Evolutionary conservation across 1,284 basidiomycete genomes (phyloP).

Genomic region (Trichosporon sp.): DNA sequence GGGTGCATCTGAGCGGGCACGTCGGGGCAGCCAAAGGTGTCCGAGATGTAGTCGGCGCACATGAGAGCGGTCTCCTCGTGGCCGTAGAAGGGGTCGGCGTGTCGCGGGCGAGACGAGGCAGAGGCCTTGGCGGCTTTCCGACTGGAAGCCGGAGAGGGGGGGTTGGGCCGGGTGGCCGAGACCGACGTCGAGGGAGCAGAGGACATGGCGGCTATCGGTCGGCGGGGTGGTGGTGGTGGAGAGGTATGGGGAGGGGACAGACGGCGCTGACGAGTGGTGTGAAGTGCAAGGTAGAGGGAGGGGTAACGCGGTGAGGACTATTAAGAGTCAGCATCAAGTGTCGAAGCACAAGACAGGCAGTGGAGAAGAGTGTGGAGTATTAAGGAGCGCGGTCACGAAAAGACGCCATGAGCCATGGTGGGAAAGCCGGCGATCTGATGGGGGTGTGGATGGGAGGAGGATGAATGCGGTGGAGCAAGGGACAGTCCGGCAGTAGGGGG

Average conservation of each 20-base stretch:
- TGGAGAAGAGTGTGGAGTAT: background rate
- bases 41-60: conserved; percentile 64
- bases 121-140: conserved; percentile 44
- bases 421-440: conserved; percentile 1
- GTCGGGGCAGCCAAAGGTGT: conserved; percentile 50
- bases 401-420: background rate
- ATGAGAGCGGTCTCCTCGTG: conserved; percentile 64
- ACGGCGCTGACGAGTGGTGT: background rate
- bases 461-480: background rate
- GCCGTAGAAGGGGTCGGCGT: conserved; percentile 68
- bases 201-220: conserved; percentile 22
- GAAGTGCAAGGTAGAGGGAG: background rate
- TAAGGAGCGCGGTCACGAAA: background rate
- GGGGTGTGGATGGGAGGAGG: background rate
- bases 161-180: conserved; percentile 35
- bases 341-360: background rate
- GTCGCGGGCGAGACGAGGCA: conserved; percentile 35
- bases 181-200: conserved; percentile 22
- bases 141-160: conserved; percentile 41
- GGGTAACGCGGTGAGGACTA: conserved; percentile 3
- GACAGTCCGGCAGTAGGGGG: background rate
- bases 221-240: background rate
- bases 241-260: background rate
- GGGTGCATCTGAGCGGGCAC: conserved; percentile 41
- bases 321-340: background rate